These are phyloP conservation scores for Eimeria sp. DNA, from an alignment of 169 alveolate genomes.

Conservation along the genomic window DNA sequence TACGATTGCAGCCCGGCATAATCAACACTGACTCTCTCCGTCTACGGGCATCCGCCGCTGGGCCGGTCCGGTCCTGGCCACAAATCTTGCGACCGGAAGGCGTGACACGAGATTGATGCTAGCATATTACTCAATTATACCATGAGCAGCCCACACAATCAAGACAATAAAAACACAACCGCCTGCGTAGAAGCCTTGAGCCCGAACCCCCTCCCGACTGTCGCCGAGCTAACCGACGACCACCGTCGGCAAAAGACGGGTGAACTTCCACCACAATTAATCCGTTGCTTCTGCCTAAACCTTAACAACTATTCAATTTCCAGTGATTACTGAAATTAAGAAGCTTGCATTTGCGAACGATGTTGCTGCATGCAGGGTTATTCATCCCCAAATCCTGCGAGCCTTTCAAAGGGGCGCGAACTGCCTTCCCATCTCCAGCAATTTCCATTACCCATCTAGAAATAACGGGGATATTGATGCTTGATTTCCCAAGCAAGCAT, in stretches of 20 bases:
- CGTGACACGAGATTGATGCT: background rate
- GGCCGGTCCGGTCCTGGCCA: conserved; percentile 12
- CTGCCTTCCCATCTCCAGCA: conserved; percentile 18
- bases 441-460: too few species aligned
- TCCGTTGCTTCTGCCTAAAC: background rate
- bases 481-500: background rate
- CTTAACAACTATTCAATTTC: background rate
- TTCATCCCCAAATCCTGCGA: background rate
- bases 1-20: background rate
- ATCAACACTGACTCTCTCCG: conserved; percentile 2
- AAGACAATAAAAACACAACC: background rate
- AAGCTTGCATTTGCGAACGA: background rate
- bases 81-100: background rate
- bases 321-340: background rate
- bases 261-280: background rate
- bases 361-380: conserved; percentile 38
- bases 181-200: background rate
- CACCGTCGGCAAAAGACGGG: background rate
- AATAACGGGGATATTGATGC: too few species aligned
- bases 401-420: background rate
- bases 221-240: conserved; percentile 6
- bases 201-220: background rate
- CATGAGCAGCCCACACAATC: background rate
- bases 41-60: conserved; percentile 18
- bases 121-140: background rate